A percentile compares a stretch with the other conserved stretches of the same genome.
Evolutionary conservation across 352 stramenopile species (phyloP).

Genomic region (Aphanomyces euteiches): DNA sequence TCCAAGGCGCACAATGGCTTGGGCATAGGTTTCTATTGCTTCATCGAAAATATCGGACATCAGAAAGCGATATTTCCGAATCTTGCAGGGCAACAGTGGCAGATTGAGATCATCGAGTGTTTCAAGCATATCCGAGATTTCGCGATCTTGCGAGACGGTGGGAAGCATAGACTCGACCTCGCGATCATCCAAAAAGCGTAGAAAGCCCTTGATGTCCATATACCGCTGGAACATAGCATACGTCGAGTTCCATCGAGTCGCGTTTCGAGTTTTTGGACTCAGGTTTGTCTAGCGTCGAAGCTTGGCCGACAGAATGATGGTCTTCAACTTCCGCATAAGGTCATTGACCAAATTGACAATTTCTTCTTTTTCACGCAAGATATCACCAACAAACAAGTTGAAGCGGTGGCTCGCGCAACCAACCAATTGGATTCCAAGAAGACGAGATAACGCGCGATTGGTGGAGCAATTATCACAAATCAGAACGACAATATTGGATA

Average conservation of each 20-base stretch:
- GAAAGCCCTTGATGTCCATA: not conserved
- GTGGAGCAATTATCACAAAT: not conserved
- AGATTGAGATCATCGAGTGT: not conserved
- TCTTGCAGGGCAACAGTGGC: not conserved
- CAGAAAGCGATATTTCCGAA: not conserved
- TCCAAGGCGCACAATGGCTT: not conserved
- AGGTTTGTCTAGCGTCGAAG: not conserved
- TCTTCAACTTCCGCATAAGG: not conserved
- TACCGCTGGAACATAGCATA: not conserved
- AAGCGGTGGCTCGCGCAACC: not conserved
- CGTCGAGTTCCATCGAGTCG: not conserved
- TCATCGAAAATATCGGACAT: not conserved
- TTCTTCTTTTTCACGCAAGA: not conserved
- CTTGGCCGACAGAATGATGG: not conserved
- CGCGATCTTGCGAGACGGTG: not conserved
- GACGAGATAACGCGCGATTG: not conserved
- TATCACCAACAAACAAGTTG: slow-evolving; percentile 2
- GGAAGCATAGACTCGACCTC: not conserved
- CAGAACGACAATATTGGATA: not conserved
- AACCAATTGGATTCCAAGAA: not conserved
- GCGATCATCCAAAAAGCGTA: not conserved
- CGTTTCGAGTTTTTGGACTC: not conserved
- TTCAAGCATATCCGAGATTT: not conserved
- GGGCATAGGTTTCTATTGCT: not conserved
- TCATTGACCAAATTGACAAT: not conserved